These are phyloP conservation scores for Clitopilus hobsonii DNA, from an alignment of 768 basidiomycete species.

Conservation along the genomic window DNA sequence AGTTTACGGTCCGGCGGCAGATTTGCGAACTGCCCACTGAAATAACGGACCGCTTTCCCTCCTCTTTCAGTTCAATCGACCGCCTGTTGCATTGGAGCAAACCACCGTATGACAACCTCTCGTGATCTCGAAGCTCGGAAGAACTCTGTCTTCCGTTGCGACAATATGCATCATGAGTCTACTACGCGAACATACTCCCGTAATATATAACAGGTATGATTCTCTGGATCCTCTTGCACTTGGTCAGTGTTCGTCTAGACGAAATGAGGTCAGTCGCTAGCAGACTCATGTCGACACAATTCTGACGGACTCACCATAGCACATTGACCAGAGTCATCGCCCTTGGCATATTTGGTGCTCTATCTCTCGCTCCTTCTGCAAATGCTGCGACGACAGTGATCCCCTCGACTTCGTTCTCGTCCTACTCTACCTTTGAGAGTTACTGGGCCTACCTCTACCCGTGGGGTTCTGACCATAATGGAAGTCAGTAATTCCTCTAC, in stretches of 20 bases:
- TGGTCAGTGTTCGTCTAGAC: background rate
- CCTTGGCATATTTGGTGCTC: conserved; percentile 6
- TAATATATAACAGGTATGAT: background rate
- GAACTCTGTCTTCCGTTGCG: background rate
- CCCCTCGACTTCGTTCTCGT: conserved; percentile 34
- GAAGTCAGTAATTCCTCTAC: conserved; percentile 23
- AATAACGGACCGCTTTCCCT: background rate
- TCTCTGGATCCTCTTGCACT: background rate
- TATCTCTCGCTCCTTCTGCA: conserved; percentile 12
- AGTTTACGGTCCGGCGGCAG: background rate
- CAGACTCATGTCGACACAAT: background rate
- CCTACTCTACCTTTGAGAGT: conserved; percentile 29
- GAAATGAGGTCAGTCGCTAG: background rate
- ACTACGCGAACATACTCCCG: background rate
- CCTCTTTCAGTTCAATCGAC: background rate
- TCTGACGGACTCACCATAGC: background rate
- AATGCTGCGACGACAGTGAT: conserved; percentile 32
- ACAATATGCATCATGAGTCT: background rate
- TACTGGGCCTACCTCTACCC: conserved; percentile 42
- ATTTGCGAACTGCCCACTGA: background rate
- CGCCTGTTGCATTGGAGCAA: background rate
- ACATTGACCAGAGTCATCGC: background rate
- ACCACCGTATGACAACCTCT: background rate
- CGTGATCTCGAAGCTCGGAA: background rate
- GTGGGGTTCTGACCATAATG: conserved; percentile 44